These are phyloP conservation scores for Carpinus viminea DNA, from an alignment of 306 rosid species.

Conservation along the genomic window DNA sequence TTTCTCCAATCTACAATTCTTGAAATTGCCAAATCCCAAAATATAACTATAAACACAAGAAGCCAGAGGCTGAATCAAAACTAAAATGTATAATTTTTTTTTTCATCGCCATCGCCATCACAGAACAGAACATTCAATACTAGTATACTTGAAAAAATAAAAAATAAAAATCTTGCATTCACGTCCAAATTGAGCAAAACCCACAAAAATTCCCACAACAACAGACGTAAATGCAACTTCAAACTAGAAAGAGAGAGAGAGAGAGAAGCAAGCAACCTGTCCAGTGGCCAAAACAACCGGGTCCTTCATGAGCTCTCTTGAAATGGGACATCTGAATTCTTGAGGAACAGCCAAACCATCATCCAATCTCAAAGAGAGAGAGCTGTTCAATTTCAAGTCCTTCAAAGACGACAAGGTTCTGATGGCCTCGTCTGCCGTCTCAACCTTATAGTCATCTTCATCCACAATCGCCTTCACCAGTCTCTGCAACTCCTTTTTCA, in stretches of 20 bases:
- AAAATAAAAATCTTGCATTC: constrained; percentile 3
- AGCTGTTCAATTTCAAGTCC: constrained; percentile 23
- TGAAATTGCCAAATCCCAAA: neutral
- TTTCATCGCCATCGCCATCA: neutral
- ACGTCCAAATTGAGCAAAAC: neutral
- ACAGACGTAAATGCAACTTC: neutral
- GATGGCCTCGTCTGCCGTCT: constrained; percentile 52
- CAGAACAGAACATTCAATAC: too few species aligned
- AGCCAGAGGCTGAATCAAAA: neutral
- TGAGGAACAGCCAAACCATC: constrained; percentile 38
- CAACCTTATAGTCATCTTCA: constrained; percentile 37
- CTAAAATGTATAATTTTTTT: neutral
- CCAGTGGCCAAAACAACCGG: constrained; percentile 82
- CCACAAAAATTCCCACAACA: neutral
- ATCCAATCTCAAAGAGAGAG: constrained; percentile 31
- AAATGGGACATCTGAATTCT: constrained; percentile 73
- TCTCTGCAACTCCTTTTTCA: constrained; percentile 48
- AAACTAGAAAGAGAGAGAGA: neutral
- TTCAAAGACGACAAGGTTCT: constrained; percentile 48
- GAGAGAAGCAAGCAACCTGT: constrained; percentile 40
- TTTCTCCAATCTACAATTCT: too few species aligned
- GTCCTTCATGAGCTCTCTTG: constrained; percentile 68
- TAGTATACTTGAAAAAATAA: neutral
- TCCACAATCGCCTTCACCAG: constrained; percentile 50
- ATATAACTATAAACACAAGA: neutral